A percentile compares a stretch with the other conserved stretches of the same genome.
phyloP scores from a whole-genome alignment of 495 filamentous ascomycete genomes.

The Annulohypoxylon nitens region DNA sequence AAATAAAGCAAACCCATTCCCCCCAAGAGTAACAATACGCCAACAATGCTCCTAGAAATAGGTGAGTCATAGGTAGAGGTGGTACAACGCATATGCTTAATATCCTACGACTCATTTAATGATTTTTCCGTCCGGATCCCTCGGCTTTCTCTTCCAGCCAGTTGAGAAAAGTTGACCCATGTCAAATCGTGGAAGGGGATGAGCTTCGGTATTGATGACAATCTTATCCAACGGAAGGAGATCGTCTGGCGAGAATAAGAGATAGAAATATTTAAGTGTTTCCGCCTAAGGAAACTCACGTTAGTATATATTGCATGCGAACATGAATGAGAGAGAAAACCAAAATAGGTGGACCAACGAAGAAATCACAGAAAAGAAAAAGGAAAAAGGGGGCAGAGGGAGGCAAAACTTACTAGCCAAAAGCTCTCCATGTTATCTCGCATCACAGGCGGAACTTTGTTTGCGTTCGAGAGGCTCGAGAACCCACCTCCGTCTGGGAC shows the following conservation, averaged over 20 bases:
- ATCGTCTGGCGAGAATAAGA: slow-evolving; percentile 89
- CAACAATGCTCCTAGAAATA: slow-evolving; percentile 29
- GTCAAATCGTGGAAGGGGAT: slow-evolving; percentile 89
- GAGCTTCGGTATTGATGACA: slow-evolving; percentile 96
- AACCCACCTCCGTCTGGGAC: slow-evolving; percentile 83
- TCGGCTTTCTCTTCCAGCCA: slow-evolving; percentile 83
- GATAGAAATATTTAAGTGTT: slow-evolving; percentile 97
- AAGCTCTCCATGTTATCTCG: slow-evolving; percentile 95
- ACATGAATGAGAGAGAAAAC: not conserved
- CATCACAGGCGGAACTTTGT: slow-evolving; percentile 70
- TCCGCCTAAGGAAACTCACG: slow-evolving; percentile 73
- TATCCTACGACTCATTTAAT: slow-evolving; percentile 25
- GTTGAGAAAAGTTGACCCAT: slow-evolving; percentile 82
- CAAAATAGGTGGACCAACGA: not conserved
- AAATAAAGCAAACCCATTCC: slow-evolving; percentile 8
- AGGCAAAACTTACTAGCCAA: slow-evolving; percentile 77
- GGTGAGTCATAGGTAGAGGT: slow-evolving; percentile 3
- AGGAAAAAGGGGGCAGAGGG: not conserved
- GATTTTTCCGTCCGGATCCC: slow-evolving; percentile 59
- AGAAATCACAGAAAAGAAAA: not conserved
- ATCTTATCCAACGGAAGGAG: slow-evolving; percentile 85
- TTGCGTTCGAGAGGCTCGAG: slow-evolving; percentile 82
- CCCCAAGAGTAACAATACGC: slow-evolving; percentile 27
- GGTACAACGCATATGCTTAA: slow-evolving; percentile 29
- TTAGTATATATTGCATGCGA: slow-evolving; percentile 17